Conservation (phyloP, 495 filamentous ascomycete genomes). For the Talaromyces proteolyticus region DNA sequence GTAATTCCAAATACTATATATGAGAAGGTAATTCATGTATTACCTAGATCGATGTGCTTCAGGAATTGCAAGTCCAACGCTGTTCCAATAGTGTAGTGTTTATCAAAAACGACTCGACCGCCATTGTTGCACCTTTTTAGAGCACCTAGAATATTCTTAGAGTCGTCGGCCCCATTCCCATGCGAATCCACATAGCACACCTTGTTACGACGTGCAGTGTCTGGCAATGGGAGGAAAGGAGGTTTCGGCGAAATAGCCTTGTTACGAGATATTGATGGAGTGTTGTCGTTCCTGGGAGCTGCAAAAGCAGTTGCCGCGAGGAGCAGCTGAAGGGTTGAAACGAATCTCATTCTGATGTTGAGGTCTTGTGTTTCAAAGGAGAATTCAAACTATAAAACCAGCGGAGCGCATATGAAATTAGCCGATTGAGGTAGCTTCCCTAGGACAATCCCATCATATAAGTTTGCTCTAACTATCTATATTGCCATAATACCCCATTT, state of each 20-base stretch:
- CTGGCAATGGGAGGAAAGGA: conserved; percentile 31
- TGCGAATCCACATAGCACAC: conserved; percentile 28
- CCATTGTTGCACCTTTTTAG: conserved; percentile 61
- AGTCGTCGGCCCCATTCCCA: conserved; percentile 51
- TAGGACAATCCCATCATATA: not conserved
- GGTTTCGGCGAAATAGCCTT: conserved; percentile 23
- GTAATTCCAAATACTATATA: conserved; percentile 6
- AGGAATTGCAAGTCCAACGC: conserved; percentile 61
- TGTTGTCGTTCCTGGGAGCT: conserved; percentile 10
- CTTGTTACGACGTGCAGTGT: conserved; percentile 18
- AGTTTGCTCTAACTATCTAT: too few relatives aligned
- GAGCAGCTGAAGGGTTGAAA: not conserved
- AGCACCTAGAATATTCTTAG: conserved; percentile 49
- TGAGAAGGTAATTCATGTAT: not conserved
- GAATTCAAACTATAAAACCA: too few relatives aligned
- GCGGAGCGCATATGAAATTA: not conserved
- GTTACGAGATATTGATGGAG: conserved; percentile 17
- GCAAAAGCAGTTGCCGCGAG: conserved; percentile 1
- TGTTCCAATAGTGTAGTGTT: conserved; percentile 55
- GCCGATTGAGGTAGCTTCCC: not conserved
- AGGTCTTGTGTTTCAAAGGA: too few relatives aligned
- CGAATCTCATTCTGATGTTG: conserved; percentile 2
- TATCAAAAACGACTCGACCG: conserved; percentile 57
- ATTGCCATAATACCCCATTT: too few relatives aligned
- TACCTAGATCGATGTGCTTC: conserved; percentile 55